Conservation (phyloP, 2,329 filamentous ascomycete species). For the Sarocladium brachiariae region DNA sequence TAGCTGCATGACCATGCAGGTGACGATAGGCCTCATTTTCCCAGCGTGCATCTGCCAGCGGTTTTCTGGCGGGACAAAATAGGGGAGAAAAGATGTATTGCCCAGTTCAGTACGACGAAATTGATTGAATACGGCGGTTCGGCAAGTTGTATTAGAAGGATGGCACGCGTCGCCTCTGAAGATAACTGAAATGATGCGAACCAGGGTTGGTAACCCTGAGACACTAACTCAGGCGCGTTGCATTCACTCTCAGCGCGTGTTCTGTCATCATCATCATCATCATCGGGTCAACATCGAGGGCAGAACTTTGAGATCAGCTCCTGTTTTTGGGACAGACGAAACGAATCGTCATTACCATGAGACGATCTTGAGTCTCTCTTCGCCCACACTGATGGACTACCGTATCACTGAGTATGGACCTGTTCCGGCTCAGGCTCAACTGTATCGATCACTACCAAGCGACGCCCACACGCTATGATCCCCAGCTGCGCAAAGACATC, state of each 20-base stretch:
- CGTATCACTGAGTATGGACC: conserved; percentile 38
- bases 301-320: background rate
- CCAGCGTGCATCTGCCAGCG: too few species aligned
- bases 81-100: too few species aligned
- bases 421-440: conserved; percentile 86
- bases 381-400: conserved; percentile 14
- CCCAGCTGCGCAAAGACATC: conserved; percentile 62
- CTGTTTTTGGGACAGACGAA: background rate
- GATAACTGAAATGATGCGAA: too few species aligned
- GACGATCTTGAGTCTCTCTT: background rate
- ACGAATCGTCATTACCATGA: background rate
- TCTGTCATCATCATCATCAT: conserved; percentile 3
- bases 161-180: too few species aligned
- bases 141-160: too few species aligned
- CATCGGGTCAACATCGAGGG: background rate
- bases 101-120: too few species aligned
- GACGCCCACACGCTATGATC: conserved; percentile 71
- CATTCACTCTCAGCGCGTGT: background rate
- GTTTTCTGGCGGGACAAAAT: too few species aligned
- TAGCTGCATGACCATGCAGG: too few species aligned
- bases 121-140: too few species aligned
- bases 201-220: background rate
- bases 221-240: background rate
- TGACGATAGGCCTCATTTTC: too few species aligned
- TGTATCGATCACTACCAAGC: conserved; percentile 94